Base-by-base conservation (phyloP, 805 yeast species). In the Pichia eremophila region DNA sequence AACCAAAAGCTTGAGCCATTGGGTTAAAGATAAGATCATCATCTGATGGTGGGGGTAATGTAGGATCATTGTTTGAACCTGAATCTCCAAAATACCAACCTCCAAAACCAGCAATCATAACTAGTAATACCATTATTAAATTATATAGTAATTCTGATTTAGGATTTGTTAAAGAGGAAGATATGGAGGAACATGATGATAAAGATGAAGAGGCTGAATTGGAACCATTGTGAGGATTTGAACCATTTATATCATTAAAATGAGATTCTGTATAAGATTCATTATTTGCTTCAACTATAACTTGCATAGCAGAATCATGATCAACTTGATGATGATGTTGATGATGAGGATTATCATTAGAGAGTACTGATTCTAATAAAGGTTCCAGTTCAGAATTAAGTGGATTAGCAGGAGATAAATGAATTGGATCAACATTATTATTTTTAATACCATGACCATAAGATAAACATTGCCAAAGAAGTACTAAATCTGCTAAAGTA, bases 371-470 rank as follows among this genome's bases (percentile, higher is more conserved):
- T 48, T 80, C 85, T 47, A 85, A 68, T n/a, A 77, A 41, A 3
- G 65, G 62, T 34, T 75, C 84, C 55, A 80, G 80, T 55, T 83
- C 91, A n/a, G 41, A 25, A 46, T 70, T 77, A 49, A 88, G 69
- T 8, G 96, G 96, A 54, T 87, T 85, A 1, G 95, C 95, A 2
- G 96, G 96, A 4, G 91, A 84, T 46, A 88, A 70, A 64, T 87
- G 95, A 40, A 83, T 81, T 37, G 81, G 81, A 57, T 84, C 95
- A 4, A 83, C 78, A 40, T 66, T 64, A 18, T 67, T 17, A 19
- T 67, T 17, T 6, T 40, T 64, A 15, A 64, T 57, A 8, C 83
- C 79, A 48, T 77, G 73, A 9, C 91, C 88, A 63, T 93, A 93
- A 49, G 78, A 75, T 43, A 87, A 69, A 56, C 96, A 89, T 64